phyloP scores from a whole-genome alignment of 306 rosid species.

The Alnus rubra region DNA sequence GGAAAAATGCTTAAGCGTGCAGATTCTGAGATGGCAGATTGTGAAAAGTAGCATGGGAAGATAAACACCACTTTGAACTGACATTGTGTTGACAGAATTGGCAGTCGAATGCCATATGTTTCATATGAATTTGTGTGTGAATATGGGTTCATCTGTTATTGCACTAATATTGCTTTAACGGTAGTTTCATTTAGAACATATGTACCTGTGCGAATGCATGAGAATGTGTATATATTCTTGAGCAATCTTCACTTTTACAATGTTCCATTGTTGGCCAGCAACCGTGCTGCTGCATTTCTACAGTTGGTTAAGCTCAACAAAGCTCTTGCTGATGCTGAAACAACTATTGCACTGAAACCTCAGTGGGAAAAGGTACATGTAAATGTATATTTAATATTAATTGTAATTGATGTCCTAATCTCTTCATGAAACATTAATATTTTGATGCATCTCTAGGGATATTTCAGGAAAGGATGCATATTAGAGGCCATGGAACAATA shows the following conservation, averaged over 20 bases:
- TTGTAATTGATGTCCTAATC: conserved; percentile 18
- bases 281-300: conserved; percentile 97
- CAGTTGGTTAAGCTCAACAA: conserved; percentile 89
- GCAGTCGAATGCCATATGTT: not conserved
- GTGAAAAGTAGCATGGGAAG: conserved; percentile 9
- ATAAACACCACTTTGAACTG: not conserved
- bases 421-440: conserved; percentile 13
- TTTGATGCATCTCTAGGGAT: conserved; percentile 66
- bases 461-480: conserved; percentile 96
- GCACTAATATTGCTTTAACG: conserved; percentile 1
- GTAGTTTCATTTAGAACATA: conserved; percentile 7
- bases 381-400: conserved; percentile 6
- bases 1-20: not conserved
- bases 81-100: conserved; percentile 1
- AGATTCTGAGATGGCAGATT: conserved; percentile 11
- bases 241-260: conserved; percentile 25
- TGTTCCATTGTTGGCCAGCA: conserved; percentile 52
- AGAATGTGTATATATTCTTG: conserved; percentile 14
- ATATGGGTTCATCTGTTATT: conserved; percentile 20
- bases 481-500: conserved; percentile 92
- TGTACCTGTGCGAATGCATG: conserved; percentile 3
- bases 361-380: conserved; percentile 89
- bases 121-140: not conserved
- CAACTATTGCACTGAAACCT: conserved; percentile 78
- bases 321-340: conserved; percentile 97